Evolutionary conservation across 352 stramenopile genomes (phyloP), one percentile per base, ranked within the genome.

Genomic region (Phytophthora aleatoria): DNA sequence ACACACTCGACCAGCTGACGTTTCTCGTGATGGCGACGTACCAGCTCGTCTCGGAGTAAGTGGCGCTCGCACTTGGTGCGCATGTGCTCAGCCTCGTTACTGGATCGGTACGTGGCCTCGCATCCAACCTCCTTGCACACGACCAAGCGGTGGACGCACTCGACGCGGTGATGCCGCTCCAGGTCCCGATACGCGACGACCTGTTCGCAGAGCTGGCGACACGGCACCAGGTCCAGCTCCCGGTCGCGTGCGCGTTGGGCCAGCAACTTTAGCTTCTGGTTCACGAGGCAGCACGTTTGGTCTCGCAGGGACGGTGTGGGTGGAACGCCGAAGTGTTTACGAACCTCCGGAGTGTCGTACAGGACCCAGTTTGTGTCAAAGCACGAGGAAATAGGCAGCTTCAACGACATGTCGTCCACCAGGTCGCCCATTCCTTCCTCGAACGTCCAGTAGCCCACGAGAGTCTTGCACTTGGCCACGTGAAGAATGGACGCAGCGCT

Each of bases 381-480:
- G 28, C 72, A 82, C 2, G 81, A 64, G n/a, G 76, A 68, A 10
- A 77, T 81, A n/a, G 81, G 77, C 30, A 80, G 55, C 12, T 43
- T 52, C 15, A 88, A 71, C 47, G 80, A 69, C 77, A 91, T 88
- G 58, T 94, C 85, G 67, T 93, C 85, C 27, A 93, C 72, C 11
- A 90, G 54, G n/a, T 88, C 73, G 11, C 81, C 85, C 57, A 81
- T 73, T 15, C 75, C 83, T 71, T 93, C 85, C 42, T 93, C 85
- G n/a, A 93, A 73, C 27, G 83, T 91, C 79, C 81, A 93, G 62
- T 93, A 93, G 33, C 67, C 81, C 2, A 73, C 10, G 8, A 93
- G 63, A 26, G 61, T 61, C 16, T 67, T 67, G 33, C 67, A 76
- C 43, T 69, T 71, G 5, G 65, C 61, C 1, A 89, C 74, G 10